Percentiles rank a stretch among this genome's conserved stretches.
Conservation (phyloP, 805 yeast genomes). For the Candida pseudofarinosa region DNA sequence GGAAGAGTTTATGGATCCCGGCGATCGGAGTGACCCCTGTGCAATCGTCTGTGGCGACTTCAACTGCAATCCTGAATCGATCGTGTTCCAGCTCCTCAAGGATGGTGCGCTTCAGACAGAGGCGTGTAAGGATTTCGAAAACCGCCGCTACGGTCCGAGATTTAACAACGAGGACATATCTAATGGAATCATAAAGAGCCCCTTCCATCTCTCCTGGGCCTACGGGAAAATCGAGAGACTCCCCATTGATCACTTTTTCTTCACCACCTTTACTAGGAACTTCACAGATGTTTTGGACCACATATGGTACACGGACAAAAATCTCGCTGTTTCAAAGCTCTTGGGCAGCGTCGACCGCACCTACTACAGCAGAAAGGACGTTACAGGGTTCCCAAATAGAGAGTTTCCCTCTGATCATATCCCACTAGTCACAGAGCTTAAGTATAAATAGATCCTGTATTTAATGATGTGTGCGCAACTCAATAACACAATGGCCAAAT, state of each 20-base stretch:
- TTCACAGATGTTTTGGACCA: slow-evolving; percentile 93
- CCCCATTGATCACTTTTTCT: slow-evolving; percentile 82
- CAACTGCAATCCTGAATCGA: slow-evolving; percentile 84
- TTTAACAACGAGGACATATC: slow-evolving; percentile 85
- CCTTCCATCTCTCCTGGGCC: slow-evolving; percentile 1
- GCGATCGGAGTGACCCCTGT: slow-evolving; percentile 59
- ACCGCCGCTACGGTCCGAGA: slow-evolving; percentile 79
- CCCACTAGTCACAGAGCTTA: slow-evolving; percentile 73
- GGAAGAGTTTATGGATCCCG: slow-evolving; percentile 55
- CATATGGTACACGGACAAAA: slow-evolving; percentile 85
- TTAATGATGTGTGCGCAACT: neutral
- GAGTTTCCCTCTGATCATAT: slow-evolving; percentile 94
- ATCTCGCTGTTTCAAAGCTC: slow-evolving; percentile 79
- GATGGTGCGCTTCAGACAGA: slow-evolving; percentile 76
- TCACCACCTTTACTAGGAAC: slow-evolving; percentile 90
- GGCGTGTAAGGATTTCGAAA: slow-evolving; percentile 58
- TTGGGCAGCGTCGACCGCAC: slow-evolving; percentile 80
- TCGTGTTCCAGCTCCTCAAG: slow-evolving; percentile 86
- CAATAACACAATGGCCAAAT: neutral
- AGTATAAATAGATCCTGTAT: slow-evolving; percentile 1
- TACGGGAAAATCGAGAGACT: slow-evolving; percentile 80
- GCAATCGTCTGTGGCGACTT: slow-evolving; percentile 91
- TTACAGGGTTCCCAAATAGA: slow-evolving; percentile 90
- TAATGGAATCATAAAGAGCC: neutral
- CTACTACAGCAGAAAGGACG: slow-evolving; percentile 53